Evolutionary conservation across 345 rosid species (phyloP).

Genomic region (Hibiscus syriacus): DNA sequence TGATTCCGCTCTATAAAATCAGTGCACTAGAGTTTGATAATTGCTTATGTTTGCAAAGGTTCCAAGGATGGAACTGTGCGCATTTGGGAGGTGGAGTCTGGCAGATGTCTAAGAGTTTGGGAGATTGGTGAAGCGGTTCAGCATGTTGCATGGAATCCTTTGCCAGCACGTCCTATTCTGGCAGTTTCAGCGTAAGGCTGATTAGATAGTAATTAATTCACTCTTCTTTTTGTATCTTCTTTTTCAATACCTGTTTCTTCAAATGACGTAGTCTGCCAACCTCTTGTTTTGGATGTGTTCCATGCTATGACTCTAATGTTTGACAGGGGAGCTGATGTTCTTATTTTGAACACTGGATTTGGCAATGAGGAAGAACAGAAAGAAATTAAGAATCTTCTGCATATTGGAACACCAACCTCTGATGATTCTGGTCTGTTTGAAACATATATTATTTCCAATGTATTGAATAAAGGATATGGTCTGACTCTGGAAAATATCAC

Average conservation of each 20-base stretch:
- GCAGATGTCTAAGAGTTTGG: constrained; percentile 60
- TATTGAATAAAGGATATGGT: constrained; percentile 1
- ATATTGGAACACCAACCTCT: constrained; percentile 24
- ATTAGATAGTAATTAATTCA: constrained; percentile 1
- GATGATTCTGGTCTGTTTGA: constrained; percentile 33
- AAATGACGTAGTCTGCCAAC: not conserved
- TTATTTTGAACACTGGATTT: constrained; percentile 52
- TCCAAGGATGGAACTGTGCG: constrained; percentile 71
- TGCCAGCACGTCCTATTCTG: constrained; percentile 60
- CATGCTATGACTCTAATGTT: not conserved
- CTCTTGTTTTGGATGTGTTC: not conserved
- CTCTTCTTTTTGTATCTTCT: not conserved
- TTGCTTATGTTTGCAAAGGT: constrained; percentile 31
- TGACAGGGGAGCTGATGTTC: constrained; percentile 52
- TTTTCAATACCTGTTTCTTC: not conserved
- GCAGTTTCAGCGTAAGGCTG: constrained; percentile 60
- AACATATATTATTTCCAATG: not conserved
- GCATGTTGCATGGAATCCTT: constrained; percentile 87
- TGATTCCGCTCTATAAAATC: not conserved
- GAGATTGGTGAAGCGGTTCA: constrained; percentile 61
- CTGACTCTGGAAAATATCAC: constrained; percentile 6
- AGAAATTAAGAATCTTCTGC: constrained; percentile 43
- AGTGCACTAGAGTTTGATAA: constrained; percentile 10
- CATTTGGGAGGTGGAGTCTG: constrained; percentile 72
- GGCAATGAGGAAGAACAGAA: constrained; percentile 51